Percentiles rank a stretch among this genome's conserved stretches.
Conservation (phyloP, 169 alveolate genomes). For the Cryptosporidium baileyi region DNA sequence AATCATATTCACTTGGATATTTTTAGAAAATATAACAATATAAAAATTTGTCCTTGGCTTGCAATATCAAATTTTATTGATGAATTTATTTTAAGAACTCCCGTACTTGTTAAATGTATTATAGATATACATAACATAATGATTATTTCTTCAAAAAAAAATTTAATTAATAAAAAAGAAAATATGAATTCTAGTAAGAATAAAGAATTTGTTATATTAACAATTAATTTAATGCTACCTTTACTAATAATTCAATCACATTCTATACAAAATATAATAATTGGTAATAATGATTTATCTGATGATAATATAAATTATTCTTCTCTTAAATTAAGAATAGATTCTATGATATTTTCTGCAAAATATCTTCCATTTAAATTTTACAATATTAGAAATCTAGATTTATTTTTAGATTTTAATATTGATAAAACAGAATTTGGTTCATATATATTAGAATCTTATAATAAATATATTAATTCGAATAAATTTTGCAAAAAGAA, state of each 20-base stretch:
- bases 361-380: slow-evolving; percentile 58
- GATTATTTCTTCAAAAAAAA: slow-evolving; percentile 30
- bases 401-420: slow-evolving; percentile 37
- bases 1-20: slow-evolving; percentile 56
- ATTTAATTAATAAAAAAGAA: not conserved
- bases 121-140: slow-evolving; percentile 45
- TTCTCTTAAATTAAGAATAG: slow-evolving; percentile 30
- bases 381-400: slow-evolving; percentile 39
- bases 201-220: slow-evolving; percentile 53
- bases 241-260: slow-evolving; percentile 46
- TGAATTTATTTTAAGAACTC: slow-evolving; percentile 61
- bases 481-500: not conserved
- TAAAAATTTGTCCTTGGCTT: slow-evolving; percentile 67
- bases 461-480: not conserved
- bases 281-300: slow-evolving; percentile 2
- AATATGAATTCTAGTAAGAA: not conserved
- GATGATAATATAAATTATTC: not conserved
- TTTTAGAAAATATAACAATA: slow-evolving; percentile 29
- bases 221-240: slow-evolving; percentile 26
- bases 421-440: slow-evolving; percentile 62
- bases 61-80: slow-evolving; percentile 64
- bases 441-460: not conserved
- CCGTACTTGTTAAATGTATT: slow-evolving; percentile 46
- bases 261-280: slow-evolving; percentile 35
- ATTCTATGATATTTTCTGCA: slow-evolving; percentile 23